Percentiles rank a stretch among this genome's conserved stretches.
These are phyloP conservation scores for Tephrocybe sp. DNA, from an alignment of 768 basidiomycete species.

Conservation along the genomic window DNA sequence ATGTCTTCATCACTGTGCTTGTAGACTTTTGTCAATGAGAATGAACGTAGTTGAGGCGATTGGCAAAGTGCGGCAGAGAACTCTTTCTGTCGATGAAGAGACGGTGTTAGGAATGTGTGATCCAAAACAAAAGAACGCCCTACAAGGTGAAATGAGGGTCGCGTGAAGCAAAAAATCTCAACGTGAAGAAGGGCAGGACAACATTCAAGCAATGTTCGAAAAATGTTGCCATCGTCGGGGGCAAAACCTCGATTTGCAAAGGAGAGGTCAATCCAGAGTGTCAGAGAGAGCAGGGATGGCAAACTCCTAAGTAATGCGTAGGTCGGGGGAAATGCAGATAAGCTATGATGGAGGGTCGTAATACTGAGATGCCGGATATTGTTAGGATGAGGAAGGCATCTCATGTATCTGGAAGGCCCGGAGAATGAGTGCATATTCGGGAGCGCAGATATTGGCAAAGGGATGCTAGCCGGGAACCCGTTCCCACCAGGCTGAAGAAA, in stretches of 20 bases:
- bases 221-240: conserved; percentile 30
- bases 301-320: conserved; percentile 28
- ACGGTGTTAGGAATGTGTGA: neutral
- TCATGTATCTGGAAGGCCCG: conserved; percentile 31
- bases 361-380: conserved; percentile 29
- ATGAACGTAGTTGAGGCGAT: conserved; percentile 30
- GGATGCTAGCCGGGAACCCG: conserved; percentile 25
- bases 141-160: conserved; percentile 36
- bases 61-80: conserved; percentile 29
- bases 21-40: conserved; percentile 35
- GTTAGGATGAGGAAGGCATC: conserved; percentile 27
- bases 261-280: conserved; percentile 37
- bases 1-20: conserved; percentile 36
- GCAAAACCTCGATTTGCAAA: conserved; percentile 24
- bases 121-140: conserved; percentile 14
- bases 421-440: conserved; percentile 30
- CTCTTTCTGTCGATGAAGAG: conserved; percentile 24
- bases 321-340: conserved; percentile 32
- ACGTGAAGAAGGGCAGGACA: conserved; percentile 32
- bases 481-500: conserved; percentile 32
- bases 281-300: conserved; percentile 26
- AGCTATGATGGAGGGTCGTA: conserved; percentile 32
- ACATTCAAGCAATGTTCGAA: conserved; percentile 26
- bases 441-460: conserved; percentile 24
- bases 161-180: conserved; percentile 34